phyloP scores from a whole-genome alignment of 352 stramenopile species.

The Aphanomyces astaci region DNA sequence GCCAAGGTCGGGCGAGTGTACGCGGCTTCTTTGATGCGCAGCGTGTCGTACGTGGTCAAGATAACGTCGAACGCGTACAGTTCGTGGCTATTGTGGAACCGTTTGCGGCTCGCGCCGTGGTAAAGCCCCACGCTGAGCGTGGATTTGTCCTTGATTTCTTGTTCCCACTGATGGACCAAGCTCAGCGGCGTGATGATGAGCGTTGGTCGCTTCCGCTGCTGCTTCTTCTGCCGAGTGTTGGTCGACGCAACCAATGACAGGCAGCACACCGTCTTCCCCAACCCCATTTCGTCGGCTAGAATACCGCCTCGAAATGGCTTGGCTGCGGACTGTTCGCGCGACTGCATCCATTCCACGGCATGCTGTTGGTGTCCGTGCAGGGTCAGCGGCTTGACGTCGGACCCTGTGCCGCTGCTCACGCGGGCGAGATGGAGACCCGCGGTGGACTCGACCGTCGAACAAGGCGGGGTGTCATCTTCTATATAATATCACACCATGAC shows the following conservation, averaged over 20 bases:
- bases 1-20: conserved; percentile 19
- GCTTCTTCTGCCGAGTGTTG: conserved; percentile 27
- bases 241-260: conserved; percentile 74
- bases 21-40: conserved; percentile 65
- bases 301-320: conserved; percentile 55
- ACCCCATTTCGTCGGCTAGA: conserved; percentile 81
- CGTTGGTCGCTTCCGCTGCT: conserved; percentile 46
- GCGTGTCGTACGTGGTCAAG: conserved; percentile 72
- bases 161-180: conserved; percentile 79
- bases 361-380: conserved; percentile 71
- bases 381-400: conserved; percentile 30
- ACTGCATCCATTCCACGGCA: conserved; percentile 86
- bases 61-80: conserved; percentile 77
- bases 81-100: conserved; percentile 50
- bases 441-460: neutral
- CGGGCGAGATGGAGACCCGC: neutral
- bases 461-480: conserved; percentile 1
- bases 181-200: conserved; percentile 79
- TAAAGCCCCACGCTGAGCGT: conserved; percentile 70
- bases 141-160: conserved; percentile 69
- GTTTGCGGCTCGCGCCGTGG: conserved; percentile 55
- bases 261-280: conserved; percentile 87
- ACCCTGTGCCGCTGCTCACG: too few species aligned
- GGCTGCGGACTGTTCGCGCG: conserved; percentile 30
- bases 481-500: too few species aligned